Conservation (phyloP, 2,329 filamentous ascomycete genomes). For the Sarocladium kiliense region DNA sequence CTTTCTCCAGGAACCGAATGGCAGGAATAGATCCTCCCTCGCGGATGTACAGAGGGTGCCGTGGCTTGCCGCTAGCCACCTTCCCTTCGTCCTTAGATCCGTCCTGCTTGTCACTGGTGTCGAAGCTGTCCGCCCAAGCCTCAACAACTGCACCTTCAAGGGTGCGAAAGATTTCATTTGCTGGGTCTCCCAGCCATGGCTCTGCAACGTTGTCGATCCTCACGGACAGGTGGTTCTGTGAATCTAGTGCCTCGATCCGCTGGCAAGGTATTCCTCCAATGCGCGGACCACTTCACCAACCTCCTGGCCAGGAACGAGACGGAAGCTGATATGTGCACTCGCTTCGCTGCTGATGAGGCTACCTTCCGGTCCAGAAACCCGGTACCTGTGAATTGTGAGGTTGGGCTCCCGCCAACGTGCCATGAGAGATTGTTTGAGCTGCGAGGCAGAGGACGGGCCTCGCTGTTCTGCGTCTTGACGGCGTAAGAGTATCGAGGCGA, state of each 20-base stretch:
- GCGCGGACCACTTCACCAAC: slow-evolving; percentile 68
- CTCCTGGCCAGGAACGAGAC: slow-evolving; percentile 90
- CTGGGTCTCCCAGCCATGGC: slow-evolving; percentile 90
- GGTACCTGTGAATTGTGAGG: slow-evolving; percentile 87
- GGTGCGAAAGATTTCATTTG: slow-evolving; percentile 85
- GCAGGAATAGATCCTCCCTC: slow-evolving; percentile 94
- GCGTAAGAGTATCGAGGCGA: slow-evolving; percentile 69
- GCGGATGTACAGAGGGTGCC: slow-evolving; percentile 82
- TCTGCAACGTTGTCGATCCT: slow-evolving; percentile 91
- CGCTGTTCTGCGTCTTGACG: slow-evolving; percentile 38
- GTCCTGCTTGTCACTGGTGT: slow-evolving; percentile 11
- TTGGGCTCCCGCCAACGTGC: slow-evolving; percentile 94
- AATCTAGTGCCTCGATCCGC: slow-evolving; percentile 66
- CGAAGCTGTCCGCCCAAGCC: slow-evolving; percentile 66
- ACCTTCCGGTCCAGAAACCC: slow-evolving; percentile 86
- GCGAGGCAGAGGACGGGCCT: slow-evolving; percentile 43
- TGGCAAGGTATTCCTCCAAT: slow-evolving; percentile 61
- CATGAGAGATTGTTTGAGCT: slow-evolving; percentile 82
- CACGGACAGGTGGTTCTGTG: slow-evolving; percentile 74
- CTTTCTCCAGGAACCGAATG: slow-evolving; percentile 90
- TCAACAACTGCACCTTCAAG: slow-evolving; percentile 80
- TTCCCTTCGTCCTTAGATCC: slow-evolving; percentile 8
- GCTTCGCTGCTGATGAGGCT: slow-evolving; percentile 89
- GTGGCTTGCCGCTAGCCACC: slow-evolving; percentile 23
- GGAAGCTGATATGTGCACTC: slow-evolving; percentile 81